These are phyloP conservation scores for Ceratobasidium sp. DNA, from an alignment of 1,284 basidiomycete species.

Conservation along the genomic window DNA sequence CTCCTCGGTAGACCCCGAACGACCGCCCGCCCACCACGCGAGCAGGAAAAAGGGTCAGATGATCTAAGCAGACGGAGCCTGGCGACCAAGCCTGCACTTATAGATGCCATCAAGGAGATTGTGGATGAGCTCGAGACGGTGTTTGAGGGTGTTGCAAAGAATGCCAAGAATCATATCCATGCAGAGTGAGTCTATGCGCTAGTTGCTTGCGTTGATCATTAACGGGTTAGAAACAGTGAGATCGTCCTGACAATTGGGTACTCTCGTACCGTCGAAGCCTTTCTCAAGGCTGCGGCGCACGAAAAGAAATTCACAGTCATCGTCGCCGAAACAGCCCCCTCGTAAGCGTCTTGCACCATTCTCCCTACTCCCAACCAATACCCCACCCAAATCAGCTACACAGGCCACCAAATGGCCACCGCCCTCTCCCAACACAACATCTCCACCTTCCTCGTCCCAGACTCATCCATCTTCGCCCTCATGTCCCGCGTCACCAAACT, in stretches of 20 bases:
- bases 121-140: constrained; percentile 96
- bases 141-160: constrained; percentile 93
- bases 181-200: constrained; percentile 74
- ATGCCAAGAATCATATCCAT: constrained; percentile 95
- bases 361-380: constrained; percentile 35
- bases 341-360: constrained; percentile 63
- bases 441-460: constrained; percentile 94
- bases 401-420: constrained; percentile 86
- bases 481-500: constrained; percentile 98
- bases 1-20: constrained; percentile 74
- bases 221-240: constrained; percentile 68
- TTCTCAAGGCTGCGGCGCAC: constrained; percentile 90
- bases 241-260: constrained; percentile 96
- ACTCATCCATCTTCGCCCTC: constrained; percentile 93
- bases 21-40: neutral
- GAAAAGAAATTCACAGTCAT: constrained; percentile 96
- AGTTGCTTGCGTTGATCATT: constrained; percentile 29
- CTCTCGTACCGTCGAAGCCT: constrained; percentile 93
- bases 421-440: constrained; percentile 82
- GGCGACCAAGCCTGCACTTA: constrained; percentile 59
- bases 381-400: constrained; percentile 64
- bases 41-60: neutral
- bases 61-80: constrained; percentile 42
- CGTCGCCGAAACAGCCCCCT: constrained; percentile 93
- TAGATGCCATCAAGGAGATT: constrained; percentile 93